These are phyloP conservation scores for Elaeis guineensis DNA, from an alignment of 176 grass and related monocot species.

Conservation along the genomic window DNA sequence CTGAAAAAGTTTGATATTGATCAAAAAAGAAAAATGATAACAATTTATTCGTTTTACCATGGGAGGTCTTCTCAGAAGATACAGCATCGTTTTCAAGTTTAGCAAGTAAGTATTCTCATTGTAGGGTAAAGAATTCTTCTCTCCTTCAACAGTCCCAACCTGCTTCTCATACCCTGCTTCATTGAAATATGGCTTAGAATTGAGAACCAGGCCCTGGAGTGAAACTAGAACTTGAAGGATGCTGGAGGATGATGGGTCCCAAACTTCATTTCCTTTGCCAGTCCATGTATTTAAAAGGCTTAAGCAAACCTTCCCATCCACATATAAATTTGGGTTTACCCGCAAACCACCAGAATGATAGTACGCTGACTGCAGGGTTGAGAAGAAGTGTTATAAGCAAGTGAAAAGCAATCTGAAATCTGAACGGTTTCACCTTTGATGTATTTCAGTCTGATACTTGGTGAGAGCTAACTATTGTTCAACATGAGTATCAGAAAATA, in stretches of 20 bases:
- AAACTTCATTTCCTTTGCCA: conserved; percentile 88
- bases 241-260: conserved; percentile 83
- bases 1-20: conserved; percentile 1
- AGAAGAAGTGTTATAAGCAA: conserved; percentile 7
- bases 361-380: conserved; percentile 65
- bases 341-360: conserved; percentile 95
- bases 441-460: too few species aligned
- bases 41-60: conserved; percentile 36
- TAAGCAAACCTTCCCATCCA: conserved; percentile 94
- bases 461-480: too few species aligned
- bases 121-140: conserved; percentile 94
- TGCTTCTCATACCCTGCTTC: conserved; percentile 98
- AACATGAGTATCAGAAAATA: too few species aligned
- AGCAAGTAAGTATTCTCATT: conserved; percentile 96
- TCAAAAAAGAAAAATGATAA: not conserved
- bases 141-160: conserved; percentile 84
- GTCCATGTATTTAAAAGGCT: conserved; percentile 91
- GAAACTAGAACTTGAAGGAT: conserved; percentile 94
- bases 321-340: conserved; percentile 92
- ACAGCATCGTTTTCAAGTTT: conserved; percentile 89
- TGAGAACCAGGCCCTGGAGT: conserved; percentile 92
- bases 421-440: not conserved
- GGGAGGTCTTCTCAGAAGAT: conserved; percentile 84
- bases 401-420: conserved; percentile 5
- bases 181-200: conserved; percentile 92